These are phyloP conservation scores for Fusarium nurragi DNA, from an alignment of 2,329 filamentous ascomycete genomes.

Conservation along the genomic window DNA sequence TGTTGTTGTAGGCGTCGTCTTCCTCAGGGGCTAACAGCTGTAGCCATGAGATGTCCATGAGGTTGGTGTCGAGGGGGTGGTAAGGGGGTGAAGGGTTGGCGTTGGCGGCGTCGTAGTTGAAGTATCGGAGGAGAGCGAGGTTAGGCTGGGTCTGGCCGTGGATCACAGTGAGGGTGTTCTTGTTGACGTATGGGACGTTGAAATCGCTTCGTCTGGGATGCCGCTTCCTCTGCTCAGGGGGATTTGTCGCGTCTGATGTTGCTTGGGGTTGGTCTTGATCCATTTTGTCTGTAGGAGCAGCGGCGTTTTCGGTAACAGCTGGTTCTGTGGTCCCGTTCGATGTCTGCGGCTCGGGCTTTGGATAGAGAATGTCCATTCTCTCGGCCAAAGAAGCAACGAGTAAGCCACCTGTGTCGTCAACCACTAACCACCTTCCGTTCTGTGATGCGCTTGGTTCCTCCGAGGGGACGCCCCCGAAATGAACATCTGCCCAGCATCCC, in stretches of 20 bases:
- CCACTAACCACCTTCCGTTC: slow-evolving; percentile 74
- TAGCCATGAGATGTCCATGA: slow-evolving; percentile 89
- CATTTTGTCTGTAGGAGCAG: neutral
- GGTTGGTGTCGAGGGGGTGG: slow-evolving; percentile 83
- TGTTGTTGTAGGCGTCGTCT: slow-evolving; percentile 76
- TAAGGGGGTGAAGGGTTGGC: slow-evolving; percentile 65
- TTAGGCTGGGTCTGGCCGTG: slow-evolving; percentile 89
- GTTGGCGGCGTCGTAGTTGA: slow-evolving; percentile 79
- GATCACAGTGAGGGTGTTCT: slow-evolving; percentile 82
- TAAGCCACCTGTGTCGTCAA: slow-evolving; percentile 88
- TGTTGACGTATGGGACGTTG: slow-evolving; percentile 71
- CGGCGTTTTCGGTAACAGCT: neutral
- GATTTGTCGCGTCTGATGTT: slow-evolving; percentile 7
- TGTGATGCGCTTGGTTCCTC: slow-evolving; percentile 43
- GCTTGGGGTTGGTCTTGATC: slow-evolving; percentile 15
- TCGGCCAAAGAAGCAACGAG: slow-evolving; percentile 87
- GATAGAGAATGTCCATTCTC: slow-evolving; percentile 82
- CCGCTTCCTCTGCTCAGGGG: slow-evolving; percentile 37
- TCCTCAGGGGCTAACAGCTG: slow-evolving; percentile 82
- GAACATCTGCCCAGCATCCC: slow-evolving; percentile 90
- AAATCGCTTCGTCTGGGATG: slow-evolving; percentile 57
- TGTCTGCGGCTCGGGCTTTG: slow-evolving; percentile 45
- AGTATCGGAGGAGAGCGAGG: slow-evolving; percentile 87
- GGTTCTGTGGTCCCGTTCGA: slow-evolving; percentile 7
- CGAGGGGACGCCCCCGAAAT: slow-evolving; percentile 60